Evolutionary conservation across 495 filamentous ascomycete species (phyloP).

Genomic region (Penicillium lividum): DNA sequence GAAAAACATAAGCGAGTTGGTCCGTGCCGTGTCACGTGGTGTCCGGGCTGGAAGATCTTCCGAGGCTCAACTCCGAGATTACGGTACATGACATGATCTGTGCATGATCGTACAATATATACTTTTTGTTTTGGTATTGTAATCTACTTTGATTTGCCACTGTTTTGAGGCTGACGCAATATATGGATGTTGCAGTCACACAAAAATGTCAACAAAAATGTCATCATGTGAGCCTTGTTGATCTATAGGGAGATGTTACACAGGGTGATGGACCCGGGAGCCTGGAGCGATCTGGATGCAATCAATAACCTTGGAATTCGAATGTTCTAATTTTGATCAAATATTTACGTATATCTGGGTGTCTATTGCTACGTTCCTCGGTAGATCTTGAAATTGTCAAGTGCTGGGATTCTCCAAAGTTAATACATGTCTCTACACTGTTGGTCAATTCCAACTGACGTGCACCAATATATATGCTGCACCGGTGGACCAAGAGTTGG

Average conservation of each 20-base stretch:
- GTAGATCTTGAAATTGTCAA: too few relatives aligned
- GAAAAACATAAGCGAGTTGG: slow-evolving; percentile 47
- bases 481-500: too few relatives aligned
- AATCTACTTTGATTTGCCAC: neutral
- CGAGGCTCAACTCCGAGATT: neutral
- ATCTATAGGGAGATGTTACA: neutral
- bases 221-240: neutral
- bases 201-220: neutral
- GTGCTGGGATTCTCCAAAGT: too few relatives aligned
- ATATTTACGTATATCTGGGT: too few relatives aligned
- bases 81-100: neutral
- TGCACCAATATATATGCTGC: too few relatives aligned
- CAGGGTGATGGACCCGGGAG: neutral
- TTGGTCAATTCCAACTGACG: too few relatives aligned
- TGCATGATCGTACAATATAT: neutral
- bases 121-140: too few relatives aligned
- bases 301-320: neutral
- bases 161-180: neutral
- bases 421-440: too few relatives aligned
- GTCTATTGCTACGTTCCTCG: too few relatives aligned
- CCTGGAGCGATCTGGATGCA: neutral
- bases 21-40: slow-evolving; percentile 40
- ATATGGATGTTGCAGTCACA: neutral
- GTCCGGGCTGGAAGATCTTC: neutral
- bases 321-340: too few relatives aligned